phyloP scores from a whole-genome alignment of 371 early-diverging fungal species.

The Umbelopsis sp. region DNA sequence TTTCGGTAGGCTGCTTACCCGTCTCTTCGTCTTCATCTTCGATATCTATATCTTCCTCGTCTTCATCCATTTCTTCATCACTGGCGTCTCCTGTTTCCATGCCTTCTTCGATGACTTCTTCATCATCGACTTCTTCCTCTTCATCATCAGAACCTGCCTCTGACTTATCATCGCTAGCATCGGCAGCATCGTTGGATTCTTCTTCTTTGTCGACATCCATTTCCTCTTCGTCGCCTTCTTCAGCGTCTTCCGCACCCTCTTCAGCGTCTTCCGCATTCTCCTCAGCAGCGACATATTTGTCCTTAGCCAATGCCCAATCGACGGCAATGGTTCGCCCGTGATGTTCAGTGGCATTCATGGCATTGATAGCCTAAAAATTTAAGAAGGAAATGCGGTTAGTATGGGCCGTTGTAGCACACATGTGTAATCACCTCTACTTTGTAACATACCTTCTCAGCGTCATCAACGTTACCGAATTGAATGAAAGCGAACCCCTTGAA shows the following conservation, averaged over 20 bases:
- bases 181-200: constrained; percentile 38
- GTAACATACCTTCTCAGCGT: constrained; percentile 60
- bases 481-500: constrained; percentile 90
- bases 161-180: constrained; percentile 32
- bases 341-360: constrained; percentile 73
- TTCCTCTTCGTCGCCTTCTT: constrained; percentile 23
- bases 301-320: constrained; percentile 85
- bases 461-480: constrained; percentile 69
- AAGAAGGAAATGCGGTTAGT: background rate
- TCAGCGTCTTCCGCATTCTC: constrained; percentile 30
- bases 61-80: constrained; percentile 37
- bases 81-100: constrained; percentile 25
- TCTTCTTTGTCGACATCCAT: constrained; percentile 56
- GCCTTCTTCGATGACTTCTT: constrained; percentile 19
- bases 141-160: constrained; percentile 25
- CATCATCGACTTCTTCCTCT: constrained; percentile 33
- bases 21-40: constrained; percentile 36
- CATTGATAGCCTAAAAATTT: constrained; percentile 65
- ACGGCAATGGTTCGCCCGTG: constrained; percentile 80
- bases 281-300: constrained; percentile 65
- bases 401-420: too few species aligned
- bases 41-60: constrained; percentile 48
- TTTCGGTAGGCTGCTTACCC: background rate
- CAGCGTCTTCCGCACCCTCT: constrained; percentile 29
- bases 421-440: background rate